phyloP scores from a whole-genome alignment of 2,329 filamentous ascomycete genomes.

The Beauveria rudraprayagi region DNA sequence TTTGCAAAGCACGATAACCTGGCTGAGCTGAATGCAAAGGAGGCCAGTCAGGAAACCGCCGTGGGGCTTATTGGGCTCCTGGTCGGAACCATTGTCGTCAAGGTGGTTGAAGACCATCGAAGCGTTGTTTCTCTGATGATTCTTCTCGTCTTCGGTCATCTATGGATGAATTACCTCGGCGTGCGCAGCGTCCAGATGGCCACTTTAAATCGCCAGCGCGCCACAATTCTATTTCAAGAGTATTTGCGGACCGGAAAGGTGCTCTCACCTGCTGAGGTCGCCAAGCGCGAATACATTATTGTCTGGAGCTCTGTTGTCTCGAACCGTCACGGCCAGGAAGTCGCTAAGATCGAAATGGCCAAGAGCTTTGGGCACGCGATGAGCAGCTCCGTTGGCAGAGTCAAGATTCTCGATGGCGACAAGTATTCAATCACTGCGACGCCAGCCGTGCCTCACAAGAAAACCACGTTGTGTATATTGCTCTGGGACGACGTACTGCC shows the following conservation, averaged over 20 bases:
- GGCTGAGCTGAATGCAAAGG: constrained; percentile 89
- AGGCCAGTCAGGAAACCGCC: constrained; percentile 90
- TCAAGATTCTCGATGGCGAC: constrained; percentile 20
- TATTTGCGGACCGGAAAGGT: constrained; percentile 42
- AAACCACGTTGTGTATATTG: constrained; percentile 25
- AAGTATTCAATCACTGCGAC: constrained; percentile 8
- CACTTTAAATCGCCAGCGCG: constrained; percentile 77
- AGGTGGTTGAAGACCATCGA: constrained; percentile 58
- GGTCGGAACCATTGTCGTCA: constrained; percentile 72
- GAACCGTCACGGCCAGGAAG: constrained; percentile 20
- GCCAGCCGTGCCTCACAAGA: constrained; percentile 9
- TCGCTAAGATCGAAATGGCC: constrained; percentile 33
- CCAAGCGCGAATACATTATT: constrained; percentile 57
- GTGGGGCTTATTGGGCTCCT: constrained; percentile 85
- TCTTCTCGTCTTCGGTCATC: constrained; percentile 63
- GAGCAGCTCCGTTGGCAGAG: constrained; percentile 23
- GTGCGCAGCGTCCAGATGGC: constrained; percentile 78
- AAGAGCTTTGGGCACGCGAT: constrained; percentile 32
- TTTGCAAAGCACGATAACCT: constrained; percentile 84
- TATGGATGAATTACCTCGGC: constrained; percentile 78
- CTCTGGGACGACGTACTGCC: constrained; percentile 25
- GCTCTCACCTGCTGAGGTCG: constrained; percentile 58
- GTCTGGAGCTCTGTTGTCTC: constrained; percentile 27
- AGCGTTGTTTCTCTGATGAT: constrained; percentile 70
- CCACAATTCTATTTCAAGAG: constrained; percentile 64